Conservation (phyloP, 2,329 filamentous ascomycete genomes). For the Tothia fuscella region DNA sequence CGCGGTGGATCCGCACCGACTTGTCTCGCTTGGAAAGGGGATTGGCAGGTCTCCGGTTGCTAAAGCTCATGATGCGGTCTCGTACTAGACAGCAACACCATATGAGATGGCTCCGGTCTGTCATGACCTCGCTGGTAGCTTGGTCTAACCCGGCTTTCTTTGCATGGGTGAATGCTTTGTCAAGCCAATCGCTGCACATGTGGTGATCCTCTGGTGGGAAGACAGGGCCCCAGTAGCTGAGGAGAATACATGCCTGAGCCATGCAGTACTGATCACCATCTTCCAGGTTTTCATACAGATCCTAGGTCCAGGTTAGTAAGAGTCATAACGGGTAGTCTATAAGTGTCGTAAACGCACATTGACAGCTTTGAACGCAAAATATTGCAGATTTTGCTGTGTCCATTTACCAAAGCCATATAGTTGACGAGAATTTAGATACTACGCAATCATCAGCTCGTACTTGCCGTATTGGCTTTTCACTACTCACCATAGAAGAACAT, state of each 20-base stretch:
- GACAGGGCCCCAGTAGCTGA: constrained; percentile 6
- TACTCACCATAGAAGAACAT: constrained; percentile 7
- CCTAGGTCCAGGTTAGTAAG: not conserved
- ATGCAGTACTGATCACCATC: not conserved
- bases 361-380: not conserved
- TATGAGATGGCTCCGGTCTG: constrained; percentile 5
- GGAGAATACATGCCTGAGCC: constrained; percentile 9
- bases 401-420: not conserved
- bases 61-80: constrained; percentile 1
- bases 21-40: not conserved
- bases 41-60: not conserved
- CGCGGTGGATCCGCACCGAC: not conserved
- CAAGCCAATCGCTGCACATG: constrained; percentile 1
- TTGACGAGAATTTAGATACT: constrained; percentile 1
- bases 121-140: constrained; percentile 4
- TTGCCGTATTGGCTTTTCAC: not conserved
- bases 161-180: constrained; percentile 7
- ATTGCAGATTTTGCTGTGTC: constrained; percentile 1
- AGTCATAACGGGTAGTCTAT: not conserved
- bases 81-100: constrained; percentile 4
- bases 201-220: constrained; percentile 2
- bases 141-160: not conserved
- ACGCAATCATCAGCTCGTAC: not conserved
- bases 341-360: not conserved
- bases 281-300: not conserved